phyloP scores from a whole-genome alignment of 495 filamentous ascomycete species.

The Friedmanniomyces simplex region DNA sequence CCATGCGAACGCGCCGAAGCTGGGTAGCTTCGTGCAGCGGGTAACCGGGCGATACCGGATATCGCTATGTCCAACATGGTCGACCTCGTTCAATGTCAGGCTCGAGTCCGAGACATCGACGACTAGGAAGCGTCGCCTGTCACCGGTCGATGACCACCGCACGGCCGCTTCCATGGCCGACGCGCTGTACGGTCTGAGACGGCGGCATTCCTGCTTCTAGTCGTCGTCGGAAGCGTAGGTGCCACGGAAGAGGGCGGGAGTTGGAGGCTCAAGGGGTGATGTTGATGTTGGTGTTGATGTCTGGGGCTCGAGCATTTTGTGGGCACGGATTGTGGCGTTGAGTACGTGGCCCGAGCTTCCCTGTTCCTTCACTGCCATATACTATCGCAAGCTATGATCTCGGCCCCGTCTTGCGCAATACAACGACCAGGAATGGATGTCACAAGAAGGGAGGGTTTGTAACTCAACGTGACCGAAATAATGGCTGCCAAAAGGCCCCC shows the following conservation, averaged over 20 bases:
- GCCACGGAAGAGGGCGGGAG: too few species aligned
- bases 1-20: constrained; percentile 91
- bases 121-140: constrained; percentile 62
- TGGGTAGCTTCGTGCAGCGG: constrained; percentile 70
- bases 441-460: too few species aligned
- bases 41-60: constrained; percentile 58
- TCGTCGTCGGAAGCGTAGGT: too few species aligned
- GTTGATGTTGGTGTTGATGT: too few species aligned
- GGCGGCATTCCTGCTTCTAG: neutral
- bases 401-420: too few species aligned
- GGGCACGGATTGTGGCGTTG: too few species aligned
- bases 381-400: too few species aligned
- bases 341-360: too few species aligned
- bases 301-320: too few species aligned
- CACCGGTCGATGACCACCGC: constrained; percentile 68
- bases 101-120: constrained; percentile 73
- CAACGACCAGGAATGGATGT: too few species aligned
- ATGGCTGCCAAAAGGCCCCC: constrained; percentile 1
- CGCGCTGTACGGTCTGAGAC: neutral
- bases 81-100: constrained; percentile 68
- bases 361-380: too few species aligned
- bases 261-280: too few species aligned
- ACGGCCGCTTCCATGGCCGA: constrained; percentile 58
- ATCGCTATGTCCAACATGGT: constrained; percentile 44
- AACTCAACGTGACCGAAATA: neutral